These are phyloP conservation scores for Nicotiana knightiana DNA, from an alignment of 257 asterid genomes.

Conservation along the genomic window DNA sequence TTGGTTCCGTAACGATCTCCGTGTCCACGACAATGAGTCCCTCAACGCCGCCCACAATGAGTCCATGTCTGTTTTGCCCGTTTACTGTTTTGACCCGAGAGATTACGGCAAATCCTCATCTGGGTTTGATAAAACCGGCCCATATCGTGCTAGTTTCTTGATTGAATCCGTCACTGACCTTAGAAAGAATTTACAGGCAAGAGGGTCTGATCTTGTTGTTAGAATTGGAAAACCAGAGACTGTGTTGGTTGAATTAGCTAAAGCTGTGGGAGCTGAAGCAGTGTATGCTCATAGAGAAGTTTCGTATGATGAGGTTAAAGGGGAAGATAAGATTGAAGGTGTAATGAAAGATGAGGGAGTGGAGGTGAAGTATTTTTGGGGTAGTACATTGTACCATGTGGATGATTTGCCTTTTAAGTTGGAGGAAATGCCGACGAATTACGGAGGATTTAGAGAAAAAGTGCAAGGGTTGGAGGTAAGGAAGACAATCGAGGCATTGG, in stretches of 20 bases:
- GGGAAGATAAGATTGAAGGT: conserved; percentile 81
- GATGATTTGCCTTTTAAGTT: conserved; percentile 91
- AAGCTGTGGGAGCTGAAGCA: conserved; percentile 82
- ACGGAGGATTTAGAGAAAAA: conserved; percentile 84
- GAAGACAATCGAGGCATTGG: conserved; percentile 77
- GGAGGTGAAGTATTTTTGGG: conserved; percentile 91
- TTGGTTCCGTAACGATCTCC: conserved; percentile 98
- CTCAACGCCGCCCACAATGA: conserved; percentile 76
- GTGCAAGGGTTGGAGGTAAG: conserved; percentile 72
- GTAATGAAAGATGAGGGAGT: conserved; percentile 84
- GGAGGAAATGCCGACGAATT: conserved; percentile 78
- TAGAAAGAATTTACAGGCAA: conserved; percentile 54
- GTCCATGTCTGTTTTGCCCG: conserved; percentile 74
- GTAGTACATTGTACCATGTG: conserved; percentile 90
- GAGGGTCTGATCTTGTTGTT: conserved; percentile 92
- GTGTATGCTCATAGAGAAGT: conserved; percentile 88
- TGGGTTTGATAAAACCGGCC: conserved; percentile 88
- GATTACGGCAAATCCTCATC: conserved; percentile 88
- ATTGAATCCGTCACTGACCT: conserved; percentile 72
- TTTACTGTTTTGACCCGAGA: conserved; percentile 92
- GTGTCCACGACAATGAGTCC: conserved; percentile 85
- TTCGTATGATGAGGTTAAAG: conserved; percentile 71
- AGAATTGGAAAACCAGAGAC: conserved; percentile 85
- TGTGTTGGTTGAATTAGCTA: conserved; percentile 72
- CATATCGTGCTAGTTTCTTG: conserved; percentile 65